Base-by-base conservation (phyloP, 257 asterid genomes). In the Ehretia macrophylla region DNA sequence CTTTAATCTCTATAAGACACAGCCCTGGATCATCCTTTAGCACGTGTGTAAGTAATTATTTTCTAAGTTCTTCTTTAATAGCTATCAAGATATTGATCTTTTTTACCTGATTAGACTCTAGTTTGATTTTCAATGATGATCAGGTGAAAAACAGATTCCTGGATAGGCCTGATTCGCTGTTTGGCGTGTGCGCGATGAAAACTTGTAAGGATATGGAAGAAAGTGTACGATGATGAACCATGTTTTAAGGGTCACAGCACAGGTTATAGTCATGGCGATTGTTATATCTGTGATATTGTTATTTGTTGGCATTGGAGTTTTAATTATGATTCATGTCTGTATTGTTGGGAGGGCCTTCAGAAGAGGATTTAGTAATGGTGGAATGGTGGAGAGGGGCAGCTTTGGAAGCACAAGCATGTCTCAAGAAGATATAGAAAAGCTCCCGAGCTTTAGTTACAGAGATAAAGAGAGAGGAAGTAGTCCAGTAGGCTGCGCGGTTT, bases 351-450 rank as follows among this genome's bases (percentile, higher is more conserved):
- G 88, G 70, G 66, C 78, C 3, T 59, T 81, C 18, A 51, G 84
- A 16, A 58, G 66, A 44, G 78, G 76, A 49, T 17, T 23, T 5
- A 44, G 45, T 21, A 55, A 62, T 10, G 32, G 16, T 32, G 23
- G 42, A 35, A 55, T 32, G 67, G 78, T 14, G 12, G 86, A 81
- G 65, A 79, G 79, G 45, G 84, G 83, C 3, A 71, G 81, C 55
- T 64, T 68, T 8, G 81, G 79, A 35, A 81, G 83, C 77, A 58
- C 69, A 5, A 88, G 86, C 63, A 79, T 88, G 96, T 81, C 95
- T 0, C 78, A 27, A 8, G 94, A 81, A 13, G 97, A 86, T 66
- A 71, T 90, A 38, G 95, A 82, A 21, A 84, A 81, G 86, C 77
- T 90, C 11, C 97, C 97, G 4, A 68, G 88, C 32, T 90, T 86